Base-by-base conservation (phyloP, 306 rosid species). In the Sechiopsis laciniata region DNA sequence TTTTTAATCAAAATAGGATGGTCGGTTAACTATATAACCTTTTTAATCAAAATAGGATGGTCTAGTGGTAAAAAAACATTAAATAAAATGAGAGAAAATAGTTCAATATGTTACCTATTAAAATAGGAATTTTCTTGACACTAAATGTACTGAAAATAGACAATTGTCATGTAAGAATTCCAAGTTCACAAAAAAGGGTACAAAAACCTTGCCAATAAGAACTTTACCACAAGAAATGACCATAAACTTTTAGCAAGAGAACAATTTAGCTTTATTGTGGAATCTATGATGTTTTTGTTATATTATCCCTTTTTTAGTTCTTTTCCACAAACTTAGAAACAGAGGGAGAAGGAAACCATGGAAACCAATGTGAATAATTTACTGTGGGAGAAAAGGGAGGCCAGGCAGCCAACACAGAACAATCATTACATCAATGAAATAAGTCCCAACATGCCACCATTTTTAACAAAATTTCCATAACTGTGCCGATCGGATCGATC, bases 401-500 rank as follows among this genome's bases (percentile, higher is more conserved):
- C 45, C 46, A n/a, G 51, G 16, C 71, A 52, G 6, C 74, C 48
- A 52, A 69, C 42, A 22, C 22, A 22, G 42, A 69, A 50, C 52
- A 52, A 29, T 48, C 22, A 52, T 70, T 24, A 70, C 60, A 70
- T 45, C 74, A 70, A 70, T 52, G 8, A 70, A 70, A 70, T 4
- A 8, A 69, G 46, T 69, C 15, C 60, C 59, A 70, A 15, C 37
- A 13, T 15, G 24, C 48, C 24, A 70, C 73, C 21, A 12, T 69
- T 50, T 21, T 69, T 22, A 42, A 45, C 55, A 67, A 21, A 45
- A 20, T 6, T 50, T 45, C 7, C 54, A 40, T 17, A 26, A 32
- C 29, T 29, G 15, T 6, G 9, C 8, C 7, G 67, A 13, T 61
- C 21, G 6, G 7, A 67, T 7, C 16, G 16, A 40, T 50, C 48